Percentiles rank a stretch among this genome's conserved stretches.
These are phyloP conservation scores for Bolboschoenus planiculmis DNA, from an alignment of 176 grass and related monocot genomes.

Conservation along the genomic window DNA sequence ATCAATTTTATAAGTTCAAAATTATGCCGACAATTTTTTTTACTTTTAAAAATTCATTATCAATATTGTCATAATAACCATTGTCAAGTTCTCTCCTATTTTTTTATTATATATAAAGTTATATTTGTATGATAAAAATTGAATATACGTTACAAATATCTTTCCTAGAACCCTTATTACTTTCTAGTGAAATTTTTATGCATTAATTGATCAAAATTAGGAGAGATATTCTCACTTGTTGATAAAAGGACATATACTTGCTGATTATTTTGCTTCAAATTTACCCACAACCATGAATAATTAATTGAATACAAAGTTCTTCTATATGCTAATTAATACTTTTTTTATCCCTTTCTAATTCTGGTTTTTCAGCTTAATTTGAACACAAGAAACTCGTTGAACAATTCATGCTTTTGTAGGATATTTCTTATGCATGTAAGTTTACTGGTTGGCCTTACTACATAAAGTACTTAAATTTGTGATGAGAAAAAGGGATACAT, in stretches of 20 bases:
- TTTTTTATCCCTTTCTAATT: neutral
- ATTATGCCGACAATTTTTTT: too few relatives aligned
- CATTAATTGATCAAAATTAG: neutral
- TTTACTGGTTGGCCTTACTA: neutral
- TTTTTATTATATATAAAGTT: too few relatives aligned
- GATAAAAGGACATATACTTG: neutral
- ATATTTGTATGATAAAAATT: too few relatives aligned
- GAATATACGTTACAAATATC: too few relatives aligned
- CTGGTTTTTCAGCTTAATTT: neutral
- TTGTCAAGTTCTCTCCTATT: too few relatives aligned
- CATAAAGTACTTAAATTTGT: neutral
- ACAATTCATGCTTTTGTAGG: neutral
- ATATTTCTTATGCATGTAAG: neutral
- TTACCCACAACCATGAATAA: neutral
- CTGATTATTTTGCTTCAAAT: neutral
- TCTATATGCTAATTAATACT: neutral
- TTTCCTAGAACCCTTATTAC: too few relatives aligned
- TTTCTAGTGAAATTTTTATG: neutral
- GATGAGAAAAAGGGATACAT: slow-evolving; percentile 1
- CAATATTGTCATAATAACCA: too few relatives aligned
- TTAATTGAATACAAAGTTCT: neutral
- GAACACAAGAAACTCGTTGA: neutral
- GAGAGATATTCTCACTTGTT: neutral
- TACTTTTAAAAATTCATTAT: too few relatives aligned
- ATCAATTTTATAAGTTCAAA: too few relatives aligned